Base-by-base conservation (phyloP, 768 basidiomycete species). In the Pleurotus pulmonarius region DNA sequence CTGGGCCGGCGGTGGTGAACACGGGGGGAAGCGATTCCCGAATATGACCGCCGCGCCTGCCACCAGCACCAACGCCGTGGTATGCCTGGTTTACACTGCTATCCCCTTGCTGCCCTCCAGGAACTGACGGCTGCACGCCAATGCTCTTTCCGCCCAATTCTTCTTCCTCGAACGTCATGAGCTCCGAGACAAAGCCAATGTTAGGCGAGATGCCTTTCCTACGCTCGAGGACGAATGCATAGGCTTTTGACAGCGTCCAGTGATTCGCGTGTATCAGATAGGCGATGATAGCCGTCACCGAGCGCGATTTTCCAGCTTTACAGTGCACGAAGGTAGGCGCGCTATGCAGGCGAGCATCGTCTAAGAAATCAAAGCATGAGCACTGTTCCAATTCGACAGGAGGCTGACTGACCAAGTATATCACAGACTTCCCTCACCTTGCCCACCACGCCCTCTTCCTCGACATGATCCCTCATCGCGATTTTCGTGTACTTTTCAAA, bases 181-280 rank as follows among this genome's bases (percentile, higher is more conserved):
- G 81, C 70, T 97, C 94, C 3, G 92, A 93, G 44, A 98, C 94
- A 70, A 98, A 98, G 5, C 96, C 96, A 60, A 98, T 96, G 67
- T 97, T 98, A 8, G 95, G 96, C 12, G 92, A 94, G 61, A 98
- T 96, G 61, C 94, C 94, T 62, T 92, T 93, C 37, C 96, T 85
- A 7, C 94, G 83, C 63, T 95, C 95, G 40, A 92, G 81, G 22
- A 98, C 95, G 66, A 94, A 97, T 0, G 87, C 75, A 67, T 98
- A 98, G 1, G 96, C 93, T 38, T 85, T 84, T 29, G 92, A 89
- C 41, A 98, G 82, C 16, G 94, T 90, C 96, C 96, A 98, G 66
- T 94, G 94, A 66, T 97, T 94, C 8, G 94, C 91, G 64, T 97
- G 95, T 61, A 98, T 97, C 56, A 98, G 88, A 68, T 97, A 98